phyloP scores from a whole-genome alignment of 2,329 filamentous ascomycete species.

The Fusarium ramigenum region DNA sequence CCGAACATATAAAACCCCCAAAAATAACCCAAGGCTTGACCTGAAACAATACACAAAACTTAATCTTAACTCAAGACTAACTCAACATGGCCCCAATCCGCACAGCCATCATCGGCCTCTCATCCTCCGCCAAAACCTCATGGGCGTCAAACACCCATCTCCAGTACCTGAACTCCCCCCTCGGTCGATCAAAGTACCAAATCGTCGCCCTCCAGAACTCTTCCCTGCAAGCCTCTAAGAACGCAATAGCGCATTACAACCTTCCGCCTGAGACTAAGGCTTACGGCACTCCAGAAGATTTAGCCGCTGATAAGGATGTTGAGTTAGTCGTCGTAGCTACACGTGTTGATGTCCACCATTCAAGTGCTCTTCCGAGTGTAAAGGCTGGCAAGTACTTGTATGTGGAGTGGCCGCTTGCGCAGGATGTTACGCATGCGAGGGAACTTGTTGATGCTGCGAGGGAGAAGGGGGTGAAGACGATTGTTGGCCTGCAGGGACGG shows the following conservation, averaged over 20 bases:
- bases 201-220: conserved; percentile 65
- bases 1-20: not conserved
- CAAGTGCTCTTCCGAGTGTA: conserved; percentile 56
- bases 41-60: not conserved
- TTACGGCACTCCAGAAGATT: conserved; percentile 59
- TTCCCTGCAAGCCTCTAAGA: conserved; percentile 53
- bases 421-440: conserved; percentile 51
- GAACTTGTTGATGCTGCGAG: conserved; percentile 52
- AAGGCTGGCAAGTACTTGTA: conserved; percentile 62
- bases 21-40: too few relatives aligned
- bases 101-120: conserved; percentile 67
- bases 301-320: conserved; percentile 60
- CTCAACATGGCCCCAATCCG: conserved; percentile 59
- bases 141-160: conserved; percentile 68
- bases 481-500: conserved; percentile 63
- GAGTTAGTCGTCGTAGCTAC: conserved; percentile 66
- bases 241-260: conserved; percentile 54
- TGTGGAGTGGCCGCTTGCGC: conserved; percentile 67
- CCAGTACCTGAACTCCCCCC: conserved; percentile 64
- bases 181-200: conserved; percentile 53
- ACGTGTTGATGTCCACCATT: conserved; percentile 62
- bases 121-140: conserved; percentile 57
- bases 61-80: not conserved
- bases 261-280: conserved; percentile 54
- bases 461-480: conserved; percentile 48